Evolutionary conservation across 306 rosid species (phyloP).

Genomic region (Trifolium fragiferum): DNA sequence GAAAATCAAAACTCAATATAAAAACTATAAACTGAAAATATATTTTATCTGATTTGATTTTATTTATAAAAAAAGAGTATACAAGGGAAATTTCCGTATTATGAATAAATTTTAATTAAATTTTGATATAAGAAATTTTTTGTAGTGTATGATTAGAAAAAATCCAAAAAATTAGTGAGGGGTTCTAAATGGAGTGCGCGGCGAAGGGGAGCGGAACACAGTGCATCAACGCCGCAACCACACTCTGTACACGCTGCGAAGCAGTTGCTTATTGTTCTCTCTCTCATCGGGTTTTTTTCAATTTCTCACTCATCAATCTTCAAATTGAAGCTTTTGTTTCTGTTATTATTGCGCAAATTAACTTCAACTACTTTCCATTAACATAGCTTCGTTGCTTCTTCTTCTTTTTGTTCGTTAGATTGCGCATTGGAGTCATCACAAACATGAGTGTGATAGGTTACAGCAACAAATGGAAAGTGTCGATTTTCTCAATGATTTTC

Average conservation of each 20-base stretch:
- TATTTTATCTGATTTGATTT: too few species aligned
- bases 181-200: constrained; percentile 72
- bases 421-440: constrained; percentile 77
- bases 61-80: too few species aligned
- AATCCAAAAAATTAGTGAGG: too few species aligned
- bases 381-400: constrained; percentile 31
- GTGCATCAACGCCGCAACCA: constrained; percentile 65
- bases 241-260: constrained; percentile 73
- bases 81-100: too few species aligned
- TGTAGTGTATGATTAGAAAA: too few species aligned
- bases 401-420: constrained; percentile 48
- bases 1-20: too few species aligned
- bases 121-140: too few species aligned
- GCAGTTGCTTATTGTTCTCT: constrained; percentile 87
- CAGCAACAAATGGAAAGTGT: constrained; percentile 69
- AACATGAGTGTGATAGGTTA: constrained; percentile 84
- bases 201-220: constrained; percentile 70
- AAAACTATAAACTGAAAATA: too few species aligned
- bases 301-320: too few species aligned
- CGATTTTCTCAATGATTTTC: constrained; percentile 66
- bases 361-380: constrained; percentile 2
- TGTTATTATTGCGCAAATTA: background rate
- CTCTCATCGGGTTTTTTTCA: constrained; percentile 82
- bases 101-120: too few species aligned
- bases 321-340: background rate